Evolutionary conservation across 805 yeast species (phyloP).

Genomic region (Suhomyces vadensis): DNA sequence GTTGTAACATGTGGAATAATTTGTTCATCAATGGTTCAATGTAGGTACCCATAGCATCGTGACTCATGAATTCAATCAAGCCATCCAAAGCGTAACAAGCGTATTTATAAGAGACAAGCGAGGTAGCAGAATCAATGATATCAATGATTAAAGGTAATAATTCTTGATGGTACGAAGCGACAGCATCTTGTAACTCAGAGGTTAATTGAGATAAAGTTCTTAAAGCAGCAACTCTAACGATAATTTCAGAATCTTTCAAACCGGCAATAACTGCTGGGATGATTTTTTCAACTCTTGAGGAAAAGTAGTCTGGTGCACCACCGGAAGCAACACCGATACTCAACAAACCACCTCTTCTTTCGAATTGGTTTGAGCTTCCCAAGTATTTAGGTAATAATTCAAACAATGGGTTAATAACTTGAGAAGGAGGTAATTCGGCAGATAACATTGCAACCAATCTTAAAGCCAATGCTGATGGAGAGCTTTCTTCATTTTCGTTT

Average conservation of each 20-base stretch:
- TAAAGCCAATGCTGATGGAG: constrained; percentile 75
- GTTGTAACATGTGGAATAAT: constrained; percentile 77
- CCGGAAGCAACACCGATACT: constrained; percentile 80
- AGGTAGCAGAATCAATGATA: constrained; percentile 83
- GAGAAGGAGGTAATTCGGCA: constrained; percentile 86
- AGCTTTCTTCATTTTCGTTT: constrained; percentile 89
- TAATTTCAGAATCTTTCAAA: constrained; percentile 67
- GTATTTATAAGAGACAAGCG: constrained; percentile 80
- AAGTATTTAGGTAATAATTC: constrained; percentile 60
- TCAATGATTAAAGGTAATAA: constrained; percentile 84
- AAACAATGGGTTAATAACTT: constrained; percentile 78
- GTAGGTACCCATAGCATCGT: constrained; percentile 78
- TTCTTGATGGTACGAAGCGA: constrained; percentile 80
- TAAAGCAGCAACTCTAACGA: constrained; percentile 85
- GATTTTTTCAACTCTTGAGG: constrained; percentile 71
- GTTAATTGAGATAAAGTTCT: constrained; percentile 78
- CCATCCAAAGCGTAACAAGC: constrained; percentile 93
- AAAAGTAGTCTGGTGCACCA: constrained; percentile 93
- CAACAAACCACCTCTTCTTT: constrained; percentile 84
- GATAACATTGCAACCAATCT: constrained; percentile 79
- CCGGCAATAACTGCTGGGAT: constrained; percentile 75
- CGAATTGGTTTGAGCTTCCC: constrained; percentile 60
- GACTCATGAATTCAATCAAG: constrained; percentile 85
- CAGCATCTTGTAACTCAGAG: constrained; percentile 77
- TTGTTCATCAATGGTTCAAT: constrained; percentile 89